Percentiles rank a stretch among this genome's conserved stretches.
Conservation (phyloP, 305 asterid genomes). For the Euphrasia arctica region DNA sequence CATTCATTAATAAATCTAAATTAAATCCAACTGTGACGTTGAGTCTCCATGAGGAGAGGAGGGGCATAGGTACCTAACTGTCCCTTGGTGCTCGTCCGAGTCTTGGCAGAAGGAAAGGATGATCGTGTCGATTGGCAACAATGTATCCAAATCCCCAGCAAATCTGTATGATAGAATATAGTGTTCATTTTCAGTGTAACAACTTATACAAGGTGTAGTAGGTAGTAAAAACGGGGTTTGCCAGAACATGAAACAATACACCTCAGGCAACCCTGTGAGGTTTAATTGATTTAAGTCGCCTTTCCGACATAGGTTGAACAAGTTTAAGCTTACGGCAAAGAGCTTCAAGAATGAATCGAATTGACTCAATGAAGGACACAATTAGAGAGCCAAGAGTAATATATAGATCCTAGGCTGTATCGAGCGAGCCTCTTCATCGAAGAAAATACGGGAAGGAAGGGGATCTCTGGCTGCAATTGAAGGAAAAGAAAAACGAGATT, state of each 20-base stretch:
- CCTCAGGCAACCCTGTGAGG: slow-evolving; percentile 62
- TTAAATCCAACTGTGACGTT: slow-evolving; percentile 20
- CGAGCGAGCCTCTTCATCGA: slow-evolving; percentile 92
- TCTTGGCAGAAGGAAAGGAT: slow-evolving; percentile 96
- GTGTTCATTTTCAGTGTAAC: too few relatives aligned
- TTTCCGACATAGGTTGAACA: slow-evolving; percentile 61
- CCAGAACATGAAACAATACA: slow-evolving; percentile 92
- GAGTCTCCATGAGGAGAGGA: slow-evolving; percentile 77
- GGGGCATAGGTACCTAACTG: slow-evolving; percentile 94
- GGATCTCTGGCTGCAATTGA: slow-evolving; percentile 65
- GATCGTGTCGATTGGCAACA: slow-evolving; percentile 87
- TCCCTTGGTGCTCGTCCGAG: slow-evolving; percentile 95
- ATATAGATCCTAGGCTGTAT: slow-evolving; percentile 71
- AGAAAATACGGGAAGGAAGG: slow-evolving; percentile 86
- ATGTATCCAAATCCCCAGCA: slow-evolving; percentile 90
- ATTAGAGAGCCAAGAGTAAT: slow-evolving; percentile 85
- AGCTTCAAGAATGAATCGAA: slow-evolving; percentile 81
- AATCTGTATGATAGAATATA: slow-evolving; percentile 39
- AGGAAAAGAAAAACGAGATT: slow-evolving; percentile 4
- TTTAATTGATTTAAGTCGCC: slow-evolving; percentile 33
- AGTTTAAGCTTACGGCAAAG: slow-evolving; percentile 80
- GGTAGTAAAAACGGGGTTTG: slow-evolving; percentile 24
- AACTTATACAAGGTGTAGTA: too few relatives aligned
- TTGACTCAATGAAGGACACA: slow-evolving; percentile 70
- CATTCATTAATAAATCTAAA: too few relatives aligned